Conservation (phyloP, 148 eudicot species). For the Rhododendron vialii region DNA sequence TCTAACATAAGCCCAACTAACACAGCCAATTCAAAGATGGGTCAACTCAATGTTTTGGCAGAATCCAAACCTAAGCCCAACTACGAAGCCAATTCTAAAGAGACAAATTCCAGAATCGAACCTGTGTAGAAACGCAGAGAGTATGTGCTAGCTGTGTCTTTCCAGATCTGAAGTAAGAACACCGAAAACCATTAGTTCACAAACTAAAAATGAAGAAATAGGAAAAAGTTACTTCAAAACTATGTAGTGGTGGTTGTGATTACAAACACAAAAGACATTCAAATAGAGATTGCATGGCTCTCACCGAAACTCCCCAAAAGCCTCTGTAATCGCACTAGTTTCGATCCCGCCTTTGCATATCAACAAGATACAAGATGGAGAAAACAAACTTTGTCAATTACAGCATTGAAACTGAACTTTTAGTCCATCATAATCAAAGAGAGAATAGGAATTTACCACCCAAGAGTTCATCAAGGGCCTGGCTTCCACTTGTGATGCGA, state of each 20-base stretch:
- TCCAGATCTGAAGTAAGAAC: constrained; percentile 59
- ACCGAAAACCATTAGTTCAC: not conserved
- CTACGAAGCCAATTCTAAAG: not conserved
- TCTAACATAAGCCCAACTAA: not conserved
- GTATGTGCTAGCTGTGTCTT: constrained; percentile 99
- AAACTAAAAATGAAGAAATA: not conserved
- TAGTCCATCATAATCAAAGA: not conserved
- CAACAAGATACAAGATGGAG: not conserved
- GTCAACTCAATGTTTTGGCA: not conserved
- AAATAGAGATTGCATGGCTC: not conserved
- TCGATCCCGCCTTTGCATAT: constrained; percentile 71
- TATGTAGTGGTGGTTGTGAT: not conserved
- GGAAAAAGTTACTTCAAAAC: not conserved
- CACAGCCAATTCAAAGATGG: not conserved
- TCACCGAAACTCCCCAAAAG: constrained; percentile 95
- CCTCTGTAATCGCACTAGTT: constrained; percentile 82
- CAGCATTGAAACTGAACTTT: not conserved
- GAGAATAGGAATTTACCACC: constrained; percentile 41
- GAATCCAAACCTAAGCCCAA: not conserved
- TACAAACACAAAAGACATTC: not conserved
- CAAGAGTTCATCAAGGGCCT: constrained; percentile 77
- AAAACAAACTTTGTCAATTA: not conserved
- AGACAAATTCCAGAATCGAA: constrained; percentile 13
- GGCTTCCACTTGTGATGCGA: constrained; percentile 91
- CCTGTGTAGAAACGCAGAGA: constrained; percentile 92